A percentile compares a stretch with the other conserved stretches of the same genome.
Conservation (phyloP, 2,329 filamentous ascomycete genomes). For the Sporothrix pseudoabietina region DNA sequence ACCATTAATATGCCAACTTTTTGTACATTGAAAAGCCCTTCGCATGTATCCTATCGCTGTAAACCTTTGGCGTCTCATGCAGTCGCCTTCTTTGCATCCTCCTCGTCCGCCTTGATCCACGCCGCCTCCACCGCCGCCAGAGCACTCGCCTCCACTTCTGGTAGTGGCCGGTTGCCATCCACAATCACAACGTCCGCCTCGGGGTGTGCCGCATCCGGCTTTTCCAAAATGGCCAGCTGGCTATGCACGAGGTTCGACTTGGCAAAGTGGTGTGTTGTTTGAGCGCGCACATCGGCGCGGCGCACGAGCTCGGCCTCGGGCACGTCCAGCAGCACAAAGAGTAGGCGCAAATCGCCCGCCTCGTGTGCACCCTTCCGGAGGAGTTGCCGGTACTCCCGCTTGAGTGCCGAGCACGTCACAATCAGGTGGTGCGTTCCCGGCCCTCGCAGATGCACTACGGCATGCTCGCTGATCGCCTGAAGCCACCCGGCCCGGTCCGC, state of each 20-base stretch:
- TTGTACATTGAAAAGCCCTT: too few species aligned
- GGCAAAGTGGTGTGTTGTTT: slow-evolving; percentile 65
- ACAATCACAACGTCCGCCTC: slow-evolving; percentile 37
- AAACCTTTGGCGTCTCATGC: neutral
- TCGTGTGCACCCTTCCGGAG: slow-evolving; percentile 61
- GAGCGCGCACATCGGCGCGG: slow-evolving; percentile 61
- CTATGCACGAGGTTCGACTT: slow-evolving; percentile 72
- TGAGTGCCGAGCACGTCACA: slow-evolving; percentile 77
- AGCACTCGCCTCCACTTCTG: slow-evolving; percentile 26
- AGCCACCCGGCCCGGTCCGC: slow-evolving; percentile 80
- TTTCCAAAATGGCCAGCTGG: slow-evolving; percentile 69
- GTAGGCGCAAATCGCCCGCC: slow-evolving; percentile 58
- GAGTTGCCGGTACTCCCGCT: slow-evolving; percentile 74
- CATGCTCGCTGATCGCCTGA: slow-evolving; percentile 57
- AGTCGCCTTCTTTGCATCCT: neutral
- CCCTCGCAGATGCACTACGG: slow-evolving; percentile 44
- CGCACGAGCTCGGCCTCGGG: slow-evolving; percentile 63
- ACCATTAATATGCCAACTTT: neutral
- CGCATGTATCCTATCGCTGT: neutral
- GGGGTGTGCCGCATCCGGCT: slow-evolving; percentile 48
- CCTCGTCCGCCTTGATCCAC: slow-evolving; percentile 15
- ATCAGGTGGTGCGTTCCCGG: slow-evolving; percentile 60
- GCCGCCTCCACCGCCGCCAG: slow-evolving; percentile 24
- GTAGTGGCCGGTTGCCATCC: slow-evolving; percentile 23
- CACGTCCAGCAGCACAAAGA: slow-evolving; percentile 73